Evolutionary conservation across 192 early-diverging fungal genomes (phyloP).

Genomic region (Backusella tuberculispora): DNA sequence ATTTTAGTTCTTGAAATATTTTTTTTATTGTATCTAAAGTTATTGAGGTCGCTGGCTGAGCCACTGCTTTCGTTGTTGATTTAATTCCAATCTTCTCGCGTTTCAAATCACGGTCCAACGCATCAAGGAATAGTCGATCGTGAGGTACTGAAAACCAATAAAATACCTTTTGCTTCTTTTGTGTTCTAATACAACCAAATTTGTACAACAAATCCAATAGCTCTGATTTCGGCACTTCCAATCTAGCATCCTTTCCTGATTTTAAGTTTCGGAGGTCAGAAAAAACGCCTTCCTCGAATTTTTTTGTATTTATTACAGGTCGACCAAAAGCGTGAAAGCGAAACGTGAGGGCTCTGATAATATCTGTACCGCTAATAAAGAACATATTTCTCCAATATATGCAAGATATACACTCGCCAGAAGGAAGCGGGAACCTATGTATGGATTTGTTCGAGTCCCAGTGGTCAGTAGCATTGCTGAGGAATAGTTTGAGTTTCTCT

Average conservation of each 20-base stretch:
- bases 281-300: slow-evolving; percentile 99
- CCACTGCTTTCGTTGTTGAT: slow-evolving; percentile 75
- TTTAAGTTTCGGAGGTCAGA: slow-evolving; percentile 94
- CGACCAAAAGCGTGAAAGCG: slow-evolving; percentile 91
- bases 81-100: slow-evolving; percentile 85
- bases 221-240: slow-evolving; percentile 94
- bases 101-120: slow-evolving; percentile 94
- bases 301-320: slow-evolving; percentile 87
- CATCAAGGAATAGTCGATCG: slow-evolving; percentile 93
- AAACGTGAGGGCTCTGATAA: slow-evolving; percentile 86
- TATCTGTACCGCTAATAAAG: slow-evolving; percentile 96
- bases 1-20: slow-evolving; percentile 52
- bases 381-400: slow-evolving; percentile 91
- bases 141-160: slow-evolving; percentile 96
- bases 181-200: slow-evolving; percentile 94
- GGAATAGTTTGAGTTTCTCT: slow-evolving; percentile 56
- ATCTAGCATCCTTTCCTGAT: slow-evolving; percentile 86
- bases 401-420: slow-evolving; percentile 90
- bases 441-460: slow-evolving; percentile 65
- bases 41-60: slow-evolving; percentile 67
- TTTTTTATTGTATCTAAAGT: slow-evolving; percentile 63
- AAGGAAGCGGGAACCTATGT: slow-evolving; percentile 68
- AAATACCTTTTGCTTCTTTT: slow-evolving; percentile 99
- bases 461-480: slow-evolving; percentile 66
- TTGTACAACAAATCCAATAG: slow-evolving; percentile 95